Evolutionary conservation across 306 rosid species (phyloP).

Genomic region (Trifolium repens): DNA sequence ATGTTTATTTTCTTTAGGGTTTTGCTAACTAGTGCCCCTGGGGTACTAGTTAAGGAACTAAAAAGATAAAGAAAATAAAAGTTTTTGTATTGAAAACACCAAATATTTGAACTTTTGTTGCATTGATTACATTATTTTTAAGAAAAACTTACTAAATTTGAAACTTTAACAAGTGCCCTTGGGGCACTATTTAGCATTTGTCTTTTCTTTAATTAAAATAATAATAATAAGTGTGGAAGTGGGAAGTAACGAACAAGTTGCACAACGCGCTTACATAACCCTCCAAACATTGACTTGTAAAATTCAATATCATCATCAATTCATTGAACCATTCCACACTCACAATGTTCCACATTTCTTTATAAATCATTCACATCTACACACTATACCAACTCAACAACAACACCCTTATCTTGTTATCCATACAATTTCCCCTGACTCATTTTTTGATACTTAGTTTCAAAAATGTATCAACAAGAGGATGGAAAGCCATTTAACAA

Average conservation of each 20-base stretch:
- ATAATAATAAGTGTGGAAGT: too few species aligned
- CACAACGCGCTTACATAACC: not conserved
- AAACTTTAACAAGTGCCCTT: too few species aligned
- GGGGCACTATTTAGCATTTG: too few species aligned
- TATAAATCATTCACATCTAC: constrained; percentile 1
- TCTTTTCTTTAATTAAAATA: too few species aligned
- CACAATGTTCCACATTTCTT: not conserved
- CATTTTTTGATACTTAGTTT: not conserved
- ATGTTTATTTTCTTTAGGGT: too few species aligned
- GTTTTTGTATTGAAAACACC: too few species aligned
- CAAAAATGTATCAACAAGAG: constrained; percentile 3
- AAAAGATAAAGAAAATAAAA: too few species aligned
- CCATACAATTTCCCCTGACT: not conserved
- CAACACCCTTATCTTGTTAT: not conserved
- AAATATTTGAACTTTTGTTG: too few species aligned
- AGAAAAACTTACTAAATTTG: too few species aligned
- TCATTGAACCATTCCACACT: not conserved
- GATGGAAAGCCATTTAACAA: not conserved
- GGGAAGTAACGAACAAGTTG: constrained; percentile 2
- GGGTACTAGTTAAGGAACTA: too few species aligned
- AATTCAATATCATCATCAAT: not conserved
- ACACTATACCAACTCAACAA: not conserved
- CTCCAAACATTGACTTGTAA: not conserved
- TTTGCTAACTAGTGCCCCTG: too few species aligned
- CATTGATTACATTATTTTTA: too few species aligned